Percentiles rank a stretch among this genome's conserved stretches.
Evolutionary conservation across 805 yeast species (phyloP).

Genomic region (Yarrowia sp.): DNA sequence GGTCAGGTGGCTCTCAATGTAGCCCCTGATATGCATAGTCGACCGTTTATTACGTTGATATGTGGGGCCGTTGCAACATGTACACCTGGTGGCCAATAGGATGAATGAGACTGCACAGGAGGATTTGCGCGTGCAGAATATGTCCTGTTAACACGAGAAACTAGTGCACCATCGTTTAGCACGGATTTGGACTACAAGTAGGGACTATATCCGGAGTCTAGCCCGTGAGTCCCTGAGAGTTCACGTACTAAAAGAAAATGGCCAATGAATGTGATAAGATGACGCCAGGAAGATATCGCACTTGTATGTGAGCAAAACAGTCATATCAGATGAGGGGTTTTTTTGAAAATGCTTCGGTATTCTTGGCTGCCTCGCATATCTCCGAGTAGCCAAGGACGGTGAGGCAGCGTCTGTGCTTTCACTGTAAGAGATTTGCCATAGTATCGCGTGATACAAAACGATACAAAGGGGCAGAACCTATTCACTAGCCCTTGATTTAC

Average conservation of each 20-base stretch:
- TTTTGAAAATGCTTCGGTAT: too few relatives aligned
- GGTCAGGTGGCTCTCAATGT: not conserved
- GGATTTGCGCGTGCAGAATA: not conserved
- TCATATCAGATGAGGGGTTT: too few relatives aligned
- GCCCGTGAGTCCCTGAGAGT: not conserved
- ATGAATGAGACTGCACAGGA: not conserved
- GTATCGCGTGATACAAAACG: too few relatives aligned
- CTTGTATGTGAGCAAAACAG: too few relatives aligned
- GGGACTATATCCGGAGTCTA: not conserved
- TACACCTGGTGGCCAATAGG: not conserved
- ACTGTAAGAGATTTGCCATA: too few relatives aligned
- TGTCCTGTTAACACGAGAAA: not conserved
- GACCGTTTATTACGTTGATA: constrained; percentile 7
- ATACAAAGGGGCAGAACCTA: too few relatives aligned
- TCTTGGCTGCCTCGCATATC: too few relatives aligned
- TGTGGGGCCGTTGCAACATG: constrained; percentile 20
- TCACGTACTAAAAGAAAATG: not conserved
- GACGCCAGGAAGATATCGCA: too few relatives aligned
- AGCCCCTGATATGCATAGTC: constrained; percentile 21
- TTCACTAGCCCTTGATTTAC: too few relatives aligned
- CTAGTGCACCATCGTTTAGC: not conserved
- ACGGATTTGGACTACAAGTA: not conserved
- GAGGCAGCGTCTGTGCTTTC: too few relatives aligned
- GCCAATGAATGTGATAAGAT: too few relatives aligned
- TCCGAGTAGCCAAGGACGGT: too few relatives aligned